phyloP scores from a whole-genome alignment of 345 rosid genomes.

The Citrus sinensis region DVS_A1.0 CM039169.1:26085001-26085500 shows the following conservation, averaged over 20 bases:
- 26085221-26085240: no score
- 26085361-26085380: no score
- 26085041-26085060: constrained; percentile 60
- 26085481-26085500: constrained; percentile 60
- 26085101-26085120: constrained; percentile 59
- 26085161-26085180: neutral
- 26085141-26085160: neutral
- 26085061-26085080: constrained; percentile 66
- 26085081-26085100: constrained; percentile 63
- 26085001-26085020: constrained; percentile 51
- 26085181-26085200: no score
- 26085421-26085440: constrained; percentile 59
- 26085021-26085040: constrained; percentile 64
- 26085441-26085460: constrained; percentile 32
- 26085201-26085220: no score
- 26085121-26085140: constrained; percentile 34
- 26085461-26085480: constrained; percentile 49
- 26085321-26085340: no score
- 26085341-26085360: no score
- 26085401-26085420: constrained; percentile 69
- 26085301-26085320: no score
- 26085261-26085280: no score
- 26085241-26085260: no score
- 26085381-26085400: constrained; percentile 28
- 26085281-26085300: no score